These are phyloP conservation scores for Russula sp. DNA, from an alignment of 768 basidiomycete genomes.

Conservation along the genomic window DNA sequence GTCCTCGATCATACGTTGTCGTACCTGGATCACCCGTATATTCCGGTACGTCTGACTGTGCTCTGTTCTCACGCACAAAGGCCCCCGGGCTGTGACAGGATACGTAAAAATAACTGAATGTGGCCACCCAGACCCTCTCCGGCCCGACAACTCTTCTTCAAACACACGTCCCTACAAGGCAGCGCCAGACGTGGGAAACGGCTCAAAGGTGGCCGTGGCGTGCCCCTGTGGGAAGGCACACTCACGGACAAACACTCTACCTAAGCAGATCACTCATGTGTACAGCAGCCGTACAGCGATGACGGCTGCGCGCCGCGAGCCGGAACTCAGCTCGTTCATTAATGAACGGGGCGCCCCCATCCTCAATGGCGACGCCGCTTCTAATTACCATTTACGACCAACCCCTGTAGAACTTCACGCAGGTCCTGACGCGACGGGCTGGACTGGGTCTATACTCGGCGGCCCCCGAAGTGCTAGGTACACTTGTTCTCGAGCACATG, in stretches of 20 bases:
- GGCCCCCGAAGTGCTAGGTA: slow-evolving; percentile 2
- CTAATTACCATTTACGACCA: background rate
- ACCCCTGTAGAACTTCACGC: background rate
- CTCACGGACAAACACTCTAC: background rate
- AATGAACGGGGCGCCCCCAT: background rate
- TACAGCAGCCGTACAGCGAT: background rate
- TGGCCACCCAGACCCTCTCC: background rate
- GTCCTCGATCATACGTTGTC: background rate
- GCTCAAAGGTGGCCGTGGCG: background rate
- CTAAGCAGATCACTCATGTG: background rate
- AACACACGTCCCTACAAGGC: background rate
- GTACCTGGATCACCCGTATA: background rate
- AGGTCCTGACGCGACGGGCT: background rate
- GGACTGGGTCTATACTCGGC: slow-evolving; percentile 2
- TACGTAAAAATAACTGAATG: background rate
- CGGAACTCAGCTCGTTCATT: background rate
- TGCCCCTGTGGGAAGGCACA: background rate
- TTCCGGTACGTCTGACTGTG: background rate
- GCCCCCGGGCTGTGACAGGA: background rate
- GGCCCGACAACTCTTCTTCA: too few relatives aligned
- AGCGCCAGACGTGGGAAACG: too few relatives aligned
- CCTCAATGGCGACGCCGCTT: background rate
- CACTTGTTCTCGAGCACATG: background rate
- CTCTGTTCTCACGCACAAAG: background rate
- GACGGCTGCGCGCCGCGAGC: background rate